Evolutionary conservation across 495 filamentous ascomycete species (phyloP), one percentile per base, ranked within the genome.

Genomic region (Cenococcum geophilum): DNA sequence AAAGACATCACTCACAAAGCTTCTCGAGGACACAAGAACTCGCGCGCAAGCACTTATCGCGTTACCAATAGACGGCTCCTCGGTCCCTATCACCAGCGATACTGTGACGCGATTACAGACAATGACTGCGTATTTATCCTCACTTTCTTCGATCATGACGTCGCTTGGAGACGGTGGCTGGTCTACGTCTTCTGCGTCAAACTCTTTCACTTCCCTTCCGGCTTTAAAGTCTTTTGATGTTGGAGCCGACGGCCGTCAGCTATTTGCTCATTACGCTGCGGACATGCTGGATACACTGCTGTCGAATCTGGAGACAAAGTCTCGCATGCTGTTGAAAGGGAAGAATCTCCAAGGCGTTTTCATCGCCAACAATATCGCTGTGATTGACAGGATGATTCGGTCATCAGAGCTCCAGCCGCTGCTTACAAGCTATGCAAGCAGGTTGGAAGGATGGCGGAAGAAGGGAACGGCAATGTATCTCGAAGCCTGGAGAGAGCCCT

Each of bases 161-260:
- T 93, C 91, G 1, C 76, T 99, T 4, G 93, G 93, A 20, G 91
- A 96, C 69, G 89, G 91, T 5, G 93, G 93, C 55, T 99, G 93
- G 93, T 84, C 82, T 34, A 74, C 79, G 8, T 71, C 70, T 0
- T 72, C 78, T 0, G 66, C 78, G 20, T 72, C 74, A 34, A 53
- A 66, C 42, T 82, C 78, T 14, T 77, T 80, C 20, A 77, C 88
- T n/a, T 83, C 81, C 21, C 80, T 87, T 11, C 86, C 89, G 9
- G 86, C 85, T 37, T 72, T 92, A 48, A 80, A 82, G 37, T 86
- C 85, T 21, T 89, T 91, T 70, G 93, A 97, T 68, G 86, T 97
- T 40, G 86, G 89, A 20, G 92, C 95, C 11, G 92, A 97, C 72
- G 91, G 92, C 55, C 83, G 81, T 49, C 85, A 91, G 27, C 86